A percentile compares a stretch with the other conserved stretches of the same genome.
Conservation (phyloP, 2,329 filamentous ascomycete species). For the Orbilia quercus region DNA sequence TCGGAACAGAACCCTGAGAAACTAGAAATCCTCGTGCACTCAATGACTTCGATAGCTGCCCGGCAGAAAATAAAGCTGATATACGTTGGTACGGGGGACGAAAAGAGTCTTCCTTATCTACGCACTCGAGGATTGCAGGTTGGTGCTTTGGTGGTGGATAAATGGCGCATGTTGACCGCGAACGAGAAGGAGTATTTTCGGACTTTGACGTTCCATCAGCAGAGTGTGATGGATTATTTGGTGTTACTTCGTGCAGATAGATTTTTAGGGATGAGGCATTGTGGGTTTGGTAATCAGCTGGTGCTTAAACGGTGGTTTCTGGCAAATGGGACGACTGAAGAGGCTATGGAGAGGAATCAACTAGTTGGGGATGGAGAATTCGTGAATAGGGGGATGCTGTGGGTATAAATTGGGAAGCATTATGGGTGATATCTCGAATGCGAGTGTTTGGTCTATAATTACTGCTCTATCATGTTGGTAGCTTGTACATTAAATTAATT, state of each 20-base stretch:
- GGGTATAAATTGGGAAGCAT: background rate
- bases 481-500: too few species aligned
- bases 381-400: background rate
- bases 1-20: background rate
- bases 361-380: background rate
- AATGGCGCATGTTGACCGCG: constrained; percentile 62
- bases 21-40: background rate
- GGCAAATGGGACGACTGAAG: background rate
- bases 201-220: constrained; percentile 65
- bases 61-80: constrained; percentile 58
- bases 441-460: too few species aligned
- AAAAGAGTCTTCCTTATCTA: constrained; percentile 64
- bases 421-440: too few species aligned
- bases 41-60: background rate
- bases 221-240: constrained; percentile 64
- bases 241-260: constrained; percentile 64
- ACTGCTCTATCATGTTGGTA: too few species aligned
- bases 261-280: constrained; percentile 61
- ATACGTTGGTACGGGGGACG: constrained; percentile 62
- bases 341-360: background rate
- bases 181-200: constrained; percentile 62
- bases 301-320: background rate
- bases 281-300: background rate
- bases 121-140: constrained; percentile 64
- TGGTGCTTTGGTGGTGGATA: constrained; percentile 63